Base-by-base conservation (phyloP, 1,139 yeast species). In the Candida tetrigidarum region DNA sequence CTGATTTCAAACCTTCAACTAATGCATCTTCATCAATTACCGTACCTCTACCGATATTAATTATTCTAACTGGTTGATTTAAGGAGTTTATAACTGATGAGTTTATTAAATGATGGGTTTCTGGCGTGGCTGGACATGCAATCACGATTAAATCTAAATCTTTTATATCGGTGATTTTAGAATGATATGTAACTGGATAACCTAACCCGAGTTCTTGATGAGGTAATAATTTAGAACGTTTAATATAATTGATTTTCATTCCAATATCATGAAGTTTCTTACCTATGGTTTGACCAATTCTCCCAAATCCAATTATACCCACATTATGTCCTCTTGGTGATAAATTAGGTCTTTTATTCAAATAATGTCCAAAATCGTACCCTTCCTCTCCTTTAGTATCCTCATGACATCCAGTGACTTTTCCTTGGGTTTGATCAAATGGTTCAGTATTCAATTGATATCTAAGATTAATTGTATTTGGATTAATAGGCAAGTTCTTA, bases 41-140 rank as follows among this genome's bases (percentile, higher is more conserved):
- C 3, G 78, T 60, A 1, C 95, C 95, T 51, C 95, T 74, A 1
- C 96, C 96, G 35, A 87, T 83, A 60, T 90, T 90, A 46, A 90
- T 84, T 30, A 90, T 70, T 51, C 89, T 73, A 15, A 84, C 76
- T 1, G 85, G 84, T 28, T 66, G 63, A 18, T 64, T 59, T 46
- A 86, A 77, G 36, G 74, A 62, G 6, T 65, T 60, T 18, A 88
- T 71, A 0, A 82, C 60, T 1, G 68, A 53, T 20, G 58, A 62
- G 55, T 84, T 79, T 46, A 87, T 66, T 54, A 87, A 60, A 54
- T 84, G 76, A 10, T 64, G 59, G 0, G 95, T 86, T 32, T 77
- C 75, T 2, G 80, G 73, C 2, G 82, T 76, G 16, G 83, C 83
- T 2, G 96, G 96, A 39, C 87, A 74, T 9, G 88, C 84, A 46